Percentiles rank a stretch among this genome's conserved stretches.
Evolutionary conservation across 169 alveolate species (phyloP).

Genomic region (Plasmodium ovale): DNA sequence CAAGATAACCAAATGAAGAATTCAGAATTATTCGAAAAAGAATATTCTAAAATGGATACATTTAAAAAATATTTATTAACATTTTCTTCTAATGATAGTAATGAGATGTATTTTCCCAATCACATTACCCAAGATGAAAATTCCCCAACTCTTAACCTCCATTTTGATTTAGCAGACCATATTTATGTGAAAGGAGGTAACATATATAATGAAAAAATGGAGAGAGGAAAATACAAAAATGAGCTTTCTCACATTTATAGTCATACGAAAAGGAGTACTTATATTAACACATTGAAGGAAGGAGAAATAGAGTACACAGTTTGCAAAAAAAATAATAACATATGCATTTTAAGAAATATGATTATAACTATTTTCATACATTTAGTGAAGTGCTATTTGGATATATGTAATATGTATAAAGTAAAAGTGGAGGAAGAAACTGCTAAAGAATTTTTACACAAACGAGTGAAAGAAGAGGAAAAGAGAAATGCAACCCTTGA

Average conservation of each 20-base stretch:
- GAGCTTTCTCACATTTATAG: not conserved
- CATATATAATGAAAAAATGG: not conserved
- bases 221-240: not conserved
- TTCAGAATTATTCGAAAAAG: not conserved
- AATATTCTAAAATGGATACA: not conserved
- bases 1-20: not conserved
- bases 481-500: not conserved
- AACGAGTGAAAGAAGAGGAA: not conserved
- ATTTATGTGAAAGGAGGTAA: not conserved
- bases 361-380: not conserved
- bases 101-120: constrained; percentile 11
- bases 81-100: not conserved
- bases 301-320: not conserved
- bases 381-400: not conserved
- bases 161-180: not conserved
- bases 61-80: not conserved
- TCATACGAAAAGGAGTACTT: not conserved
- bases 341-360: constrained; percentile 14
- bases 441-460: not conserved
- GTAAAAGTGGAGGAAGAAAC: not conserved
- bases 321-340: not conserved
- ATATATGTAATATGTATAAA: not conserved
- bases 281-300: not conserved
- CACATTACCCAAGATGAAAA: not conserved
- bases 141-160: too few species aligned